phyloP scores from a whole-genome alignment of 352 stramenopile genomes.

The Phytophthora nicotianae region DNA sequence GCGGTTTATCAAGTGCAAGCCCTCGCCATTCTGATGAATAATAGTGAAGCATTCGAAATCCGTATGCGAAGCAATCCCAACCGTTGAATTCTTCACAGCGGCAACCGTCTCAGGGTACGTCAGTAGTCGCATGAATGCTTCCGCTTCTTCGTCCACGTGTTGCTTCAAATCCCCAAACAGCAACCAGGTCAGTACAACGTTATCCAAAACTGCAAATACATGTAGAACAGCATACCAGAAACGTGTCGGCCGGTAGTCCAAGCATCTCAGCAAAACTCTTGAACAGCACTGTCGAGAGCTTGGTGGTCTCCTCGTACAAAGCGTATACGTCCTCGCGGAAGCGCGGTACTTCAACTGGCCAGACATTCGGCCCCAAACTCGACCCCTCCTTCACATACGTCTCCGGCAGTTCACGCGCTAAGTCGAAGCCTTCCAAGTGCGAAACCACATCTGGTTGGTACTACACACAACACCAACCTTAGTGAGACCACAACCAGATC shows the following conservation, averaged over 20 bases:
- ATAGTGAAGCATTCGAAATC: conserved; percentile 89
- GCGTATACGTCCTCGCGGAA: conserved; percentile 75
- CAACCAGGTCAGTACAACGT: conserved; percentile 14
- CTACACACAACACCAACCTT: conserved; percentile 25
- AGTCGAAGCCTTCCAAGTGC: conserved; percentile 77
- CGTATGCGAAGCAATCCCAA: conserved; percentile 84
- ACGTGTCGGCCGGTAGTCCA: conserved; percentile 56
- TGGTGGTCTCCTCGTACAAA: conserved; percentile 77
- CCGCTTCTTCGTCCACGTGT: conserved; percentile 70
- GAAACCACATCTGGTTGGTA: conserved; percentile 83
- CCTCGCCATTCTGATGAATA: conserved; percentile 83
- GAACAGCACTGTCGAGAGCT: conserved; percentile 70
- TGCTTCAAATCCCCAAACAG: conserved; percentile 42
- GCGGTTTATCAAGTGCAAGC: conserved; percentile 68
- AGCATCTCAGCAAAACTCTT: conserved; percentile 85
- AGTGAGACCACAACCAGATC: background rate
- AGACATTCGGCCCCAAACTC: conserved; percentile 81
- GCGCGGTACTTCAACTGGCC: conserved; percentile 59
- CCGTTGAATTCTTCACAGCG: conserved; percentile 56
- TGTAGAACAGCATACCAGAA: conserved; percentile 45
- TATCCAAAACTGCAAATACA: conserved; percentile 4
- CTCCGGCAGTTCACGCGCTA: conserved; percentile 61
- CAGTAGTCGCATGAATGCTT: conserved; percentile 81
- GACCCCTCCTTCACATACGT: conserved; percentile 63
- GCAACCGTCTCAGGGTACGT: conserved; percentile 68